A percentile compares a stretch with the other conserved stretches of the same genome.
phyloP scores from a whole-genome alignment of 2,329 filamentous ascomycete species.

The Pyrenophora seminiperda region DNA sequence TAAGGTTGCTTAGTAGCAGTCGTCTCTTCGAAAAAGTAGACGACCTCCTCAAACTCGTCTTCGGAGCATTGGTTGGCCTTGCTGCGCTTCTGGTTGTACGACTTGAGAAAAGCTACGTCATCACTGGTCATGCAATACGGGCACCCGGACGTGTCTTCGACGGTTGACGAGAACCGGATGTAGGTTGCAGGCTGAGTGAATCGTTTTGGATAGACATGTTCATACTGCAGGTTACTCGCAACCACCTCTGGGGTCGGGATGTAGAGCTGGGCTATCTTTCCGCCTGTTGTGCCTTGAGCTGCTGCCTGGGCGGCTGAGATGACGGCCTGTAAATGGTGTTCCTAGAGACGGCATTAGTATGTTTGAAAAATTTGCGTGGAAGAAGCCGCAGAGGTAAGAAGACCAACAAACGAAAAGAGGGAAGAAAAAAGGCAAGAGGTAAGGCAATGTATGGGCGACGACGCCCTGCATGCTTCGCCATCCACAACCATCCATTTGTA shows the following conservation, averaged over 20 bases:
- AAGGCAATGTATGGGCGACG: neutral
- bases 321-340: slow-evolving; percentile 93
- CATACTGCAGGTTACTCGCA: slow-evolving; percentile 75
- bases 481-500: too few relatives aligned
- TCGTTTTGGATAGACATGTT: slow-evolving; percentile 77
- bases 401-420: too few relatives aligned
- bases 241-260: slow-evolving; percentile 71
- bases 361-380: too few relatives aligned
- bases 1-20: slow-evolving; percentile 83
- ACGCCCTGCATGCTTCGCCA: neutral
- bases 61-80: slow-evolving; percentile 72
- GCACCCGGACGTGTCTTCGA: slow-evolving; percentile 90
- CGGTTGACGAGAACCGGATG: slow-evolving; percentile 96
- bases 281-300: slow-evolving; percentile 55
- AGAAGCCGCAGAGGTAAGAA: slow-evolving; percentile 18
- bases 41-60: slow-evolving; percentile 89
- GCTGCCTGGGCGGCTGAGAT: slow-evolving; percentile 67
- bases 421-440: neutral
- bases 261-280: slow-evolving; percentile 66
- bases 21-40: slow-evolving; percentile 93
- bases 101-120: slow-evolving; percentile 82
- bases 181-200: slow-evolving; percentile 90
- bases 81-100: slow-evolving; percentile 78
- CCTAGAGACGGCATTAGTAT: slow-evolving; percentile 59
- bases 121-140: slow-evolving; percentile 94